These are phyloP conservation scores for Chlorella sp. DNA, from an alignment of 139 green algal species.

Conservation along the genomic window DNA sequence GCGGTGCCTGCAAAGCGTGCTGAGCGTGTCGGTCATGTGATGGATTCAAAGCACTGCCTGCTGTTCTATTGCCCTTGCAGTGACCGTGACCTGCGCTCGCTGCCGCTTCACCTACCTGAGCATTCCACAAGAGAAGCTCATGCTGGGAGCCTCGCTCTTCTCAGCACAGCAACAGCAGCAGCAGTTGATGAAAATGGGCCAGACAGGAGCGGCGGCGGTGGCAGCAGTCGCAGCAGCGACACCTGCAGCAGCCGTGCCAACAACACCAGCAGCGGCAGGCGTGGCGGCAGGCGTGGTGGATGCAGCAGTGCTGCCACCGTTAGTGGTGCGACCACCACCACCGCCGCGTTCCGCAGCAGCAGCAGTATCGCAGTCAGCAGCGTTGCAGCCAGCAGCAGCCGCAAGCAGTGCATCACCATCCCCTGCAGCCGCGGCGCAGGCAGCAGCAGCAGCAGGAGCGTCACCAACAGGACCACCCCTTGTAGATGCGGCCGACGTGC, in stretches of 20 bases:
- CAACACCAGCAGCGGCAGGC: neutral
- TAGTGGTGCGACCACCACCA: neutral
- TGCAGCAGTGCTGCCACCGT: neutral
- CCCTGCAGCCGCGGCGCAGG: neutral
- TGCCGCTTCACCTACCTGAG: constrained; percentile 44
- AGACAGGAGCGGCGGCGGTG: neutral
- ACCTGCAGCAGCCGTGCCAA: neutral
- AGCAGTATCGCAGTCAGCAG: neutral
- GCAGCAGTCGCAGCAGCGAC: neutral
- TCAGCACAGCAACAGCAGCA: neutral
- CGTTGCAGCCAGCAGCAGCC: neutral
- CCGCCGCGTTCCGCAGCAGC: neutral
- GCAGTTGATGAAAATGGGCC: neutral
- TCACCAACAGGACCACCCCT: neutral
- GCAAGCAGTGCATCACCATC: no score
- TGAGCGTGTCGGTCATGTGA: neutral
- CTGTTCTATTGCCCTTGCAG: neutral
- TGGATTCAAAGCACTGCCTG: neutral
- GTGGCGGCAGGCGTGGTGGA: no score
- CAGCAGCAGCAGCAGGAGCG: neutral
- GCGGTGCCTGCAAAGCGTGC: no score
- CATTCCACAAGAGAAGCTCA: constrained; percentile 54
- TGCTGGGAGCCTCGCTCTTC: constrained; percentile 46
- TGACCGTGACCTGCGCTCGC: constrained; percentile 29
- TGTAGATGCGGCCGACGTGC: constrained; percentile 43